A percentile compares a stretch with the other conserved stretches of the same genome.
phyloP scores from a whole-genome alignment of 257 asterid species.

The Eustoma russellianum region DNA sequence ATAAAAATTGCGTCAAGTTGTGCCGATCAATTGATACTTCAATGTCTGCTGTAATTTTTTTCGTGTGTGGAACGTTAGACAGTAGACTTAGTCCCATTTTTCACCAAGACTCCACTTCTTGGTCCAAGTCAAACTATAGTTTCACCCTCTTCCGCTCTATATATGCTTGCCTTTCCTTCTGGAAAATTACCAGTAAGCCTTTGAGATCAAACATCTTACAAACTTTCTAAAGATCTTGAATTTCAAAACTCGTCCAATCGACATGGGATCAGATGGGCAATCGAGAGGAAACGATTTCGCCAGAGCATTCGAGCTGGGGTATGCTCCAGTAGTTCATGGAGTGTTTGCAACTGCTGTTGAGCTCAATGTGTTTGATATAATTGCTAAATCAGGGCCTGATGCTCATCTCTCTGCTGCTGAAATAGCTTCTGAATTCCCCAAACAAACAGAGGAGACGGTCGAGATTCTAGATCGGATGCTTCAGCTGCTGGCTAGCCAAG shows the following conservation, averaged over 20 bases:
- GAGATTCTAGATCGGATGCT: conserved; percentile 30
- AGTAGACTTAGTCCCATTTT: no score
- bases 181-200: no score
- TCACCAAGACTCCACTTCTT: no score
- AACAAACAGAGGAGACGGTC: conserved; percentile 18
- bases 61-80: no score
- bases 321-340: not conserved
- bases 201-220: no score
- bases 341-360: conserved; percentile 10
- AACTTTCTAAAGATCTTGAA: no score
- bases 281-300: not conserved
- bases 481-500: conserved; percentile 25
- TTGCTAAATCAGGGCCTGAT: conserved; percentile 10
- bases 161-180: no score
- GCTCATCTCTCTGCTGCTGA: conserved; percentile 19
- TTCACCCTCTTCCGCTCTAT: no score
- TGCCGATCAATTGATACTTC: no score
- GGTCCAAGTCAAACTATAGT: no score
- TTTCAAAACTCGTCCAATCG: not conserved
- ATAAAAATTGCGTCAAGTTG: no score
- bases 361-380: conserved; percentile 14
- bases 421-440: conserved; percentile 20
- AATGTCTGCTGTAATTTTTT: no score
- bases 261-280: not conserved
- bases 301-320: not conserved